Evolutionary conservation across 2,329 filamentous ascomycete species (phyloP).

Genomic region (Pyrenophora seminiperda): DNA sequence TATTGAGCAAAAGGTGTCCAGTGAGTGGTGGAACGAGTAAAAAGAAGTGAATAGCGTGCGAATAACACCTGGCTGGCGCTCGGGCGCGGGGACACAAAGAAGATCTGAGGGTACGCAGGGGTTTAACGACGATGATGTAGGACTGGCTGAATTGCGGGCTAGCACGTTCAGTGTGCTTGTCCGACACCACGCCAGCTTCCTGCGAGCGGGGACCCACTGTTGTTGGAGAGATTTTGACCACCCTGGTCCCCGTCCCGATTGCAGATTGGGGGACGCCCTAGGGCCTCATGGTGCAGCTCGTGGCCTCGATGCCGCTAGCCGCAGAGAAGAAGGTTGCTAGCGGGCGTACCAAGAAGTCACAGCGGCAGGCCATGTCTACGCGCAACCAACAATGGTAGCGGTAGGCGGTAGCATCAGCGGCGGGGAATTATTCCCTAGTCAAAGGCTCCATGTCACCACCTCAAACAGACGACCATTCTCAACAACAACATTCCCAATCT

Average conservation of each 20-base stretch:
- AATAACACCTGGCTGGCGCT: conserved; percentile 7
- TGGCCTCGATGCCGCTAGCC: conserved; percentile 6
- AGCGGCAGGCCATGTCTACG: conserved; percentile 7
- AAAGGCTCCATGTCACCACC: neutral
- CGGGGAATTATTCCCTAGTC: neutral
- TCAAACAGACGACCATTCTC: neutral
- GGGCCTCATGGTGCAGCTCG: conserved; percentile 10
- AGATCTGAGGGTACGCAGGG: conserved; percentile 13
- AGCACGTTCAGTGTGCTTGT: conserved; percentile 16
- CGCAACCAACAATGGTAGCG: no score
- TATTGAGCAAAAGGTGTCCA: conserved; percentile 20
- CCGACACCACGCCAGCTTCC: conserved; percentile 11
- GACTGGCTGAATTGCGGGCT: conserved; percentile 5
- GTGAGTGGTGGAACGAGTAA: neutral
- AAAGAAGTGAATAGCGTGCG: conserved; percentile 5
- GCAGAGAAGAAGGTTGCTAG: conserved; percentile 7
- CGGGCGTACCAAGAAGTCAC: neutral
- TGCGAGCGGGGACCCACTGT: conserved; percentile 21
- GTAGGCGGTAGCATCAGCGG: neutral
- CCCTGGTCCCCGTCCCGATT: conserved; percentile 16
- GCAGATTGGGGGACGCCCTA: conserved; percentile 3
- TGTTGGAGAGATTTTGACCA: conserved; percentile 9
- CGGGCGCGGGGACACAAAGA: neutral
- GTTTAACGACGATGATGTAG: conserved; percentile 35
- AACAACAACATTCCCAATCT: neutral